Evolutionary conservation across 164 flowering plant genomes (phyloP), one percentile per base, ranked within the genome.

Genomic region (Dillenia suffruticosa): DNA sequence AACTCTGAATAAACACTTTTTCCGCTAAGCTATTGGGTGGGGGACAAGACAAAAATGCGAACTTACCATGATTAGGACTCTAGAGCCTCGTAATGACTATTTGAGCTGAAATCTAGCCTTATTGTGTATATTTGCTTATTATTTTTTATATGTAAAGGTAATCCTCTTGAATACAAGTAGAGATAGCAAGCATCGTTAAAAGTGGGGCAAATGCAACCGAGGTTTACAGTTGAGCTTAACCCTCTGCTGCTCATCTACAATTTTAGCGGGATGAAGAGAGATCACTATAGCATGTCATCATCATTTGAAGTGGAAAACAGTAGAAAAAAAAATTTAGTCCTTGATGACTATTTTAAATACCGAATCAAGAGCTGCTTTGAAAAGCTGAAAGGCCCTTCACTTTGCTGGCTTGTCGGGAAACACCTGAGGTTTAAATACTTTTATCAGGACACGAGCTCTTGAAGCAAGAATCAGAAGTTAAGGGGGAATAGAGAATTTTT

Each of bases 331-430:
- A 44, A 49, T n/a, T 40, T 24, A 46, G 9, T 24, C n/a, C 6
- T 52, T 52, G 8, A 47, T 44, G 53, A 64, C 26, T 22, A 24
- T 17, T 5, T 40, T 43, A 24, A 59, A 77, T 87, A 91, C 98
- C 80, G 71, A 78, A 68, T 91, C 97, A 69, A 94, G 47, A 62
- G 98, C 93, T 65, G 95, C 61, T 78, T 76, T 82, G 69, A 89
- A 94, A 46, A 83, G 66, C 69, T 89, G 67, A 54, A 86, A 74
- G 57, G 93, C 96, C 75, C 95, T 81, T 53, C 96, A 87, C 73
- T 81, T 90, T 70, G 90, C 97, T 63, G 98, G 96, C 71, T 78
- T 79, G 70, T 94, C 97, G 57, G 98, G 98, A 63, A 94, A 94
- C 56, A 94, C 98, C 98, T 94, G 73, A 67, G 59, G 12, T 46